Percentiles rank a stretch among this genome's conserved stretches.
Evolutionary conservation across 202 grass and related monocot species (phyloP).

Genomic region (Carex sylvatica): DNA sequence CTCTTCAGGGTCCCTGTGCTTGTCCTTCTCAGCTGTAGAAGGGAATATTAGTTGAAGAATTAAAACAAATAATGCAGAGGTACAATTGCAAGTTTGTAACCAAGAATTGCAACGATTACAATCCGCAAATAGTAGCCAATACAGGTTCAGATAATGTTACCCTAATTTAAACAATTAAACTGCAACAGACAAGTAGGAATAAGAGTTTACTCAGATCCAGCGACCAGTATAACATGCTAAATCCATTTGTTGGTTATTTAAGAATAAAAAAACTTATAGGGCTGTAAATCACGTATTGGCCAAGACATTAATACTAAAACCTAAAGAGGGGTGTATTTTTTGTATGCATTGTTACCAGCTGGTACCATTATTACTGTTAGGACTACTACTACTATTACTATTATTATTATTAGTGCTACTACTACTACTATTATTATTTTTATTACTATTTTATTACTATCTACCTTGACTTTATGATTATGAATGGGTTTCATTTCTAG

Average conservation of each 20-base stretch:
- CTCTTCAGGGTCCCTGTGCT: slow-evolving; percentile 28
- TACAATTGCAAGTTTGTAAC: background rate
- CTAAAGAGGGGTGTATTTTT: background rate
- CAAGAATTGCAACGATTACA: background rate
- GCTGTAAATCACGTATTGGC: background rate
- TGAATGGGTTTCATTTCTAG: no score
- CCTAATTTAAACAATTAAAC: background rate
- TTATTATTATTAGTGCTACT: no score
- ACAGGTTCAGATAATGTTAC: background rate
- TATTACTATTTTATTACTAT: no score
- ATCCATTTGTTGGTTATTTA: background rate
- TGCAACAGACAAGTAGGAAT: background rate
- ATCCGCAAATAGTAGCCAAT: background rate
- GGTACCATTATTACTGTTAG: no score
- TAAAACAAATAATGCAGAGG: background rate
- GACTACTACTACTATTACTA: no score
- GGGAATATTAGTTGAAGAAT: background rate
- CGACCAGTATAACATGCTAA: background rate
- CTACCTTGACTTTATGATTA: no score
- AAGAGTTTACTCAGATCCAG: background rate
- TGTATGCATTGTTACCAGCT: background rate
- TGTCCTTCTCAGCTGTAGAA: slow-evolving; percentile 30
- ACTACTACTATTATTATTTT: no score
- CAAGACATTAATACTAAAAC: background rate
- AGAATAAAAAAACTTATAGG: background rate